A percentile compares a stretch with the other conserved stretches of the same genome.
phyloP scores from a whole-genome alignment of 257 asterid species.

The Forsythia viridissima region DNA sequence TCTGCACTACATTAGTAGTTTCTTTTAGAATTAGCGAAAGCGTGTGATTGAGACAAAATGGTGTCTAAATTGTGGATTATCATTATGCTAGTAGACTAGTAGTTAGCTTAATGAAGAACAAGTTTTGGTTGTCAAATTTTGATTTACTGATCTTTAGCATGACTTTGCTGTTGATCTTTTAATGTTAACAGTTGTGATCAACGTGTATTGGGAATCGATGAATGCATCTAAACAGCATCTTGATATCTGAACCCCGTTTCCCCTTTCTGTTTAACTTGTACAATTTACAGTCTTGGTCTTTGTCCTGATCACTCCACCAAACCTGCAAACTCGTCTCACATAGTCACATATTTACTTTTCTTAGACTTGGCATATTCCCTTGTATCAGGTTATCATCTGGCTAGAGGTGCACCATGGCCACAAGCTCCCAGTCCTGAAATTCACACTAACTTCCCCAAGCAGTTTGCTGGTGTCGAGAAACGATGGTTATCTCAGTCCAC shows the following conservation, averaged over 20 bases:
- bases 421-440: slow-evolving; percentile 20
- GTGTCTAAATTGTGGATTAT: neutral
- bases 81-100: slow-evolving; percentile 6
- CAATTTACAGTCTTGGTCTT: too few species aligned
- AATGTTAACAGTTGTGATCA: neutral
- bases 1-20: neutral
- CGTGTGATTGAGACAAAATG: neutral
- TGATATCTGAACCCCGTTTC: neutral
- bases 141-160: slow-evolving; percentile 4
- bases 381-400: slow-evolving; percentile 47
- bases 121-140: neutral
- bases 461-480: slow-evolving; percentile 33
- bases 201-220: too few species aligned
- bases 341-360: slow-evolving; percentile 7
- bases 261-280: neutral
- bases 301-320: too few species aligned
- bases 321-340: neutral
- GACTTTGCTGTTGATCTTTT: neutral
- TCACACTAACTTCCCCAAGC: slow-evolving; percentile 24
- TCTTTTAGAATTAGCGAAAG: neutral
- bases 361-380: neutral
- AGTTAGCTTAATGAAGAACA: slow-evolving; percentile 1
- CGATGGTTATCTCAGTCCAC: slow-evolving; percentile 57
- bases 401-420: slow-evolving; percentile 28
- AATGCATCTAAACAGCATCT: neutral